phyloP scores from a whole-genome alignment of 2,329 filamentous ascomycete genomes.

The Escovopsis weberi region DNA sequence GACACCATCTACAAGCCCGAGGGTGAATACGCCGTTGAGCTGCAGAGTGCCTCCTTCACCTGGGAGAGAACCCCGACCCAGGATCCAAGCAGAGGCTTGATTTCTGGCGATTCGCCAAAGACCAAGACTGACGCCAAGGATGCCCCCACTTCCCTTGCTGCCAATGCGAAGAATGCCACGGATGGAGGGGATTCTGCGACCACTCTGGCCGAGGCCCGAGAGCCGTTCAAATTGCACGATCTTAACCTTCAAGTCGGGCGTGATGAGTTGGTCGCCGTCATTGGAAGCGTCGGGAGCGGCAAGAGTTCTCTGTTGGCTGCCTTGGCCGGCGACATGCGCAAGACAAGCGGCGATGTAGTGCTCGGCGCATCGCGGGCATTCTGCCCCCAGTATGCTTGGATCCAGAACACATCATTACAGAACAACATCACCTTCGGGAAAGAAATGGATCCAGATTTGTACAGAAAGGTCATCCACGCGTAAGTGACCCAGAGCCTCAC shows the following conservation, averaged over 20 bases:
- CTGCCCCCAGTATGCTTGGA: constrained; percentile 95
- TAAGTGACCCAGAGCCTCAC: constrained; percentile 21
- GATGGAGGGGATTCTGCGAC: constrained; percentile 33
- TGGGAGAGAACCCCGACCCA: constrained; percentile 61
- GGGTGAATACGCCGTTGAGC: constrained; percentile 53
- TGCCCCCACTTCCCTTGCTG: constrained; percentile 12
- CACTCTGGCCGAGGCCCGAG: constrained; percentile 40
- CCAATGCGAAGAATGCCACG: constrained; percentile 19
- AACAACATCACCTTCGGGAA: constrained; percentile 90
- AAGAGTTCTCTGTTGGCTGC: constrained; percentile 84
- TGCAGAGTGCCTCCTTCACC: constrained; percentile 64
- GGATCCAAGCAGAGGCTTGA: constrained; percentile 27
- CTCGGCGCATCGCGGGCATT: constrained; percentile 74
- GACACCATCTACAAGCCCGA: constrained; percentile 43
- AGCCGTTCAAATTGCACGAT: constrained; percentile 59
- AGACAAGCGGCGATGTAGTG: constrained; percentile 56
- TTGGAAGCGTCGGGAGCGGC: constrained; percentile 76
- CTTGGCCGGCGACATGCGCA: constrained; percentile 86
- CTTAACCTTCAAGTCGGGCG: constrained; percentile 54
- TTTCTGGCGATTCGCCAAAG: constrained; percentile 28
- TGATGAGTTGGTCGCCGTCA: constrained; percentile 71
- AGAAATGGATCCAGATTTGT: constrained; percentile 61
- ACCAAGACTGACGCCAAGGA: constrained; percentile 24
- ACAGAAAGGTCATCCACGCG: constrained; percentile 68
- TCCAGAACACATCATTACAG: constrained; percentile 76